phyloP scores from a whole-genome alignment of 257 asterid genomes.

The Echium plantagineum region DNA sequence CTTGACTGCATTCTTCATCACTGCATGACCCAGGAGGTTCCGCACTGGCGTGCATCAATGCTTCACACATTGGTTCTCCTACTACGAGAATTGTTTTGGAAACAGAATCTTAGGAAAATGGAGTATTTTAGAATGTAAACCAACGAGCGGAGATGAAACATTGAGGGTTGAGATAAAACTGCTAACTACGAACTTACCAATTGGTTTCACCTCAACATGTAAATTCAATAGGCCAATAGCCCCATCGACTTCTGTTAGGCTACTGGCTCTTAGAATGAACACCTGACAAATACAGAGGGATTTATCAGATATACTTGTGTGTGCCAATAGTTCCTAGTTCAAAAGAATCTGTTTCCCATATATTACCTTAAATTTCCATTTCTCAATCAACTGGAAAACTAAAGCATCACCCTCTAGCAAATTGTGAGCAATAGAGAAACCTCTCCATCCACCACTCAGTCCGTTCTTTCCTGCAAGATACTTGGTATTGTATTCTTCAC shows the following conservation, averaged over 20 bases:
- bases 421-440: conserved; percentile 47
- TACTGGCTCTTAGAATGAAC: conserved; percentile 31
- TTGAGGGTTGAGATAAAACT: background rate
- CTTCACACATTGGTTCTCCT: conserved; percentile 7
- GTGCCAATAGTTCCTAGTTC: background rate
- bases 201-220: conserved; percentile 23
- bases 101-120: background rate
- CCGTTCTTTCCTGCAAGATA: conserved; percentile 37
- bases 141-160: conserved; percentile 3
- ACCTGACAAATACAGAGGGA: conserved; percentile 30
- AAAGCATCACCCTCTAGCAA: conserved; percentile 57
- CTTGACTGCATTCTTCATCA: background rate
- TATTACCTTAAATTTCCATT: conserved; percentile 51
- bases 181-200: conserved; percentile 8
- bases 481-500: conserved; percentile 25
- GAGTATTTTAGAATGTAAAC: background rate
- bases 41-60: conserved; percentile 17
- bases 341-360: background rate
- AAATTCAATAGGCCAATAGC: conserved; percentile 25
- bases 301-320: background rate
- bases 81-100: background rate
- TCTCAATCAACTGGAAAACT: conserved; percentile 44
- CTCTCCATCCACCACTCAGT: conserved; percentile 67
- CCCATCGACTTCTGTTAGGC: conserved; percentile 35
- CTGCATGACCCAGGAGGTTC: background rate